A percentile compares a stretch with the other conserved stretches of the same genome.
Evolutionary conservation across 192 early-diverging fungal species (phyloP).

Genomic region (Geosiphon pyriformis): DNA sequence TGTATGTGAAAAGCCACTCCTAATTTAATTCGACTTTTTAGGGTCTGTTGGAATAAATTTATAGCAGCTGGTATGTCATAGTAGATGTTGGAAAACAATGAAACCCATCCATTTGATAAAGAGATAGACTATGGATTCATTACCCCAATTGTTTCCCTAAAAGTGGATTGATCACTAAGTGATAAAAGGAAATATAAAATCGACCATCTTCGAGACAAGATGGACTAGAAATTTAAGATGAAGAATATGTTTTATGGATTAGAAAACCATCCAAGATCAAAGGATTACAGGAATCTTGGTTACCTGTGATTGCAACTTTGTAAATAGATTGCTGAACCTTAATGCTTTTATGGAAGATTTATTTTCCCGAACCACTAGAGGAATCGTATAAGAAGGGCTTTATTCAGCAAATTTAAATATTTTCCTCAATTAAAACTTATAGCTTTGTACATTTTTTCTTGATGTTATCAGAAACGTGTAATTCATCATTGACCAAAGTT

Average conservation of each 20-base stretch:
- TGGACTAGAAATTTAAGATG: slow-evolving; percentile 28
- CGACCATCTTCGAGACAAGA: slow-evolving; percentile 52
- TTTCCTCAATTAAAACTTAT: not conserved
- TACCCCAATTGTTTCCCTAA: slow-evolving; percentile 9
- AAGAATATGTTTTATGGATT: not conserved
- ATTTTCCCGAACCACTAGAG: slow-evolving; percentile 49
- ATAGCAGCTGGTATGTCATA: too few species aligned
- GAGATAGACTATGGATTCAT: too few species aligned
- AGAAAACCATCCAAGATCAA: not conserved
- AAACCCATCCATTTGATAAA: too few species aligned
- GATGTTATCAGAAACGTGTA: slow-evolving; percentile 53
- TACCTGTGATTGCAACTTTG: slow-evolving; percentile 48
- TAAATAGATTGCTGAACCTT: slow-evolving; percentile 54
- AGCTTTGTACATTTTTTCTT: slow-evolving; percentile 53
- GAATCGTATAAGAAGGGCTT: not conserved
- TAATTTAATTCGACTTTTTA: not conserved
- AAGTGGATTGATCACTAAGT: slow-evolving; percentile 35
- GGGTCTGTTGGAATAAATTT: too few species aligned
- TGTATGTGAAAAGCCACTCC: not conserved
- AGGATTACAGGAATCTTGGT: not conserved
- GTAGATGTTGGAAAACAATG: too few species aligned
- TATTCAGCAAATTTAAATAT: not conserved
- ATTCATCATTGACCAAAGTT: slow-evolving; percentile 49
- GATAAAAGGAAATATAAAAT: slow-evolving; percentile 50
- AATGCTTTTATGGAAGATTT: slow-evolving; percentile 46